A percentile compares a stretch with the other conserved stretches of the same genome.
These are phyloP conservation scores for Fomitopsis pulvina DNA, from an alignment of 768 basidiomycete genomes.

Conservation along the genomic window DNA sequence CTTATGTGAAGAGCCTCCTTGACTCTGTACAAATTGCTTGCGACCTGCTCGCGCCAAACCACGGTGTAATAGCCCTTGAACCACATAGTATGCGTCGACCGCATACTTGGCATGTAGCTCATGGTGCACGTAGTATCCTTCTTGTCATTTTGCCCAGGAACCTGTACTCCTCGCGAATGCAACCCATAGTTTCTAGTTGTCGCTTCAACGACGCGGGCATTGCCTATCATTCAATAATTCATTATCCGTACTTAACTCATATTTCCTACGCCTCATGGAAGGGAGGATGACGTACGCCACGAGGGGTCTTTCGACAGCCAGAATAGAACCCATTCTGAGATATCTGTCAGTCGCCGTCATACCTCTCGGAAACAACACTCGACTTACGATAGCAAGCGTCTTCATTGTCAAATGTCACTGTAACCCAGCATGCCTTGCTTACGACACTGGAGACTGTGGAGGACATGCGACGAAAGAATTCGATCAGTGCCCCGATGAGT, in stretches of 20 bases:
- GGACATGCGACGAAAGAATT: constrained; percentile 45
- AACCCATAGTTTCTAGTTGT: constrained; percentile 11
- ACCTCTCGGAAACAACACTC: neutral
- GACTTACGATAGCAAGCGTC: constrained; percentile 51
- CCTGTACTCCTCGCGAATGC: neutral
- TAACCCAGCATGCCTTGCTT: constrained; percentile 52
- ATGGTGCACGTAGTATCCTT: neutral
- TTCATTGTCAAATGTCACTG: constrained; percentile 50
- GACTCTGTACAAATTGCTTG: constrained; percentile 8
- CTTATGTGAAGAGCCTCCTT: neutral
- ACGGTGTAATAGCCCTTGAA: constrained; percentile 32
- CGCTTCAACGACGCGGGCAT: constrained; percentile 19
- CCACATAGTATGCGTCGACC: constrained; percentile 36
- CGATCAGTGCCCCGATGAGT: constrained; percentile 54
- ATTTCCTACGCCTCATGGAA: no score
- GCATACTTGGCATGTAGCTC: constrained; percentile 4
- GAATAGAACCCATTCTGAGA: constrained; percentile 60
- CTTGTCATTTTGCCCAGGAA: constrained; percentile 4
- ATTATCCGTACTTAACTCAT: no score
- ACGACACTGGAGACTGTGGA: constrained; percentile 36
- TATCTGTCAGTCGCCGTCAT: neutral
- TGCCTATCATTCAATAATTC: constrained; percentile 10
- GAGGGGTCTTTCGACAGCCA: constrained; percentile 59
- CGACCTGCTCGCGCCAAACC: constrained; percentile 30
- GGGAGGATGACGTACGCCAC: constrained; percentile 39